These are phyloP conservation scores for Paecilomyces sp. DNA, from an alignment of 2,329 filamentous ascomycete genomes.

Conservation along the genomic window DNA sequence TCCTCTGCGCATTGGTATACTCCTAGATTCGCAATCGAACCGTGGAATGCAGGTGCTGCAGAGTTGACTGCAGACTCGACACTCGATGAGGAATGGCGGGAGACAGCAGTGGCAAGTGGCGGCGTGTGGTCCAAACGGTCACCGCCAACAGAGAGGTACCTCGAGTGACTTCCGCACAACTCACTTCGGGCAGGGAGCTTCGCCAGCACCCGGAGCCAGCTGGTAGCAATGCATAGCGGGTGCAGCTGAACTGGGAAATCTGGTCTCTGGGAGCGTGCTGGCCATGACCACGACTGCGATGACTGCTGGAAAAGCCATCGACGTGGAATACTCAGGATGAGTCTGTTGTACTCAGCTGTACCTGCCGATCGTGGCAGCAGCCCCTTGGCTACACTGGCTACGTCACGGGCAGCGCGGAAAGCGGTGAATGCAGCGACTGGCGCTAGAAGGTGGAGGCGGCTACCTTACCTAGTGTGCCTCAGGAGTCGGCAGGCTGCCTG, in stretches of 20 bases:
- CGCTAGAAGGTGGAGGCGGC: not conserved
- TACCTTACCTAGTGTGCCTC: not conserved
- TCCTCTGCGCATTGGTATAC: not conserved
- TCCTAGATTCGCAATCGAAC: not conserved
- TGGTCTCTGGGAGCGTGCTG: too few relatives aligned
- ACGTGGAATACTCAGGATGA: not conserved
- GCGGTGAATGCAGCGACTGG: not conserved
- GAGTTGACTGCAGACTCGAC: not conserved
- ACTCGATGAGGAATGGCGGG: not conserved
- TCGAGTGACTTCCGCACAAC: not conserved
- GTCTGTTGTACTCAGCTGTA: not conserved
- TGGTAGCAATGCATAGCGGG: not conserved
- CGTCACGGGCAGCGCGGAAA: not conserved
- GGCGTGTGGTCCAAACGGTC: not conserved
- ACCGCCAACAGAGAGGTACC: not conserved
- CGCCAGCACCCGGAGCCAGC: not conserved
- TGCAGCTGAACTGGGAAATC: not conserved
- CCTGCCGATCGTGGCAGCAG: not conserved
- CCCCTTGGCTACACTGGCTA: not conserved
- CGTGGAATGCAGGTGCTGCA: not conserved
- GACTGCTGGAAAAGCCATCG: not conserved
- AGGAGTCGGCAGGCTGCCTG: not conserved
- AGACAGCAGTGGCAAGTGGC: not conserved
- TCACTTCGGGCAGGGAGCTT: not conserved
- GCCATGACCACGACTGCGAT: too few relatives aligned